A percentile compares a stretch with the other conserved stretches of the same genome.
Conservation (phyloP, 2,329 filamentous ascomycete species). For the Teratosphaeriaceae sp. region DNA sequence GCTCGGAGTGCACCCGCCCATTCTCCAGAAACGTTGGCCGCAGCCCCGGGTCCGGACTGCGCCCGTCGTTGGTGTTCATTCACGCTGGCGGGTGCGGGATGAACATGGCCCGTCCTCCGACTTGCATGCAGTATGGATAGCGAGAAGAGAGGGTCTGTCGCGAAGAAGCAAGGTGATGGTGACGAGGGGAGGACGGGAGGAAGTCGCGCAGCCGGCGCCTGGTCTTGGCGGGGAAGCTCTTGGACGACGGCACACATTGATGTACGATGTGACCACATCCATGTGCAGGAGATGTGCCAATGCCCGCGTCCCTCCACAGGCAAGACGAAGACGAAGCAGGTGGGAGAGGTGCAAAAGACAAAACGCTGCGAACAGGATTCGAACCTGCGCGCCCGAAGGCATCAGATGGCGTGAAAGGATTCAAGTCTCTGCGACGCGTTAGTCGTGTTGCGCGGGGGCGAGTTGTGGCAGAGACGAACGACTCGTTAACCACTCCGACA, state of each 20-base stretch:
- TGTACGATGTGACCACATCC: too few relatives aligned
- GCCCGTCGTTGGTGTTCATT: constrained; percentile 1
- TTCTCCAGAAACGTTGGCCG: constrained; percentile 10
- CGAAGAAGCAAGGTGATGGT: too few relatives aligned
- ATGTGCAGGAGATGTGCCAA: too few relatives aligned
- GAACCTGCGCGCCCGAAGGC: constrained; percentile 23
- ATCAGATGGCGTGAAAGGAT: constrained; percentile 19
- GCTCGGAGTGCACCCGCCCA: not conserved
- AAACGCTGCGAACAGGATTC: constrained; percentile 20
- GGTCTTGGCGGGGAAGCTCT: too few relatives aligned
- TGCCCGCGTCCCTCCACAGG: too few relatives aligned
- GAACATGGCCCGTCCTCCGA: not conserved
- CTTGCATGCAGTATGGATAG: not conserved
- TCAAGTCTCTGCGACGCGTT: constrained; percentile 21
- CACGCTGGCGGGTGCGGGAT: not conserved
- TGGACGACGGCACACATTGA: too few relatives aligned
- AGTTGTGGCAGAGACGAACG: too few relatives aligned
- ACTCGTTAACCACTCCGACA: constrained; percentile 15
- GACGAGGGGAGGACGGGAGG: too few relatives aligned
- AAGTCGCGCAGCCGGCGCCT: too few relatives aligned
- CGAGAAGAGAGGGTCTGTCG: too few relatives aligned
- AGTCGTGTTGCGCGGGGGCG: too few relatives aligned
- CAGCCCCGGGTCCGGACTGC: not conserved
- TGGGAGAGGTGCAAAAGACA: not conserved
- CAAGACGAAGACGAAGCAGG: not conserved